A percentile compares a stretch with the other conserved stretches of the same genome.
Conservation (phyloP, 768 basidiomycete genomes). For the Rhodotorula toruloides region DNA sequence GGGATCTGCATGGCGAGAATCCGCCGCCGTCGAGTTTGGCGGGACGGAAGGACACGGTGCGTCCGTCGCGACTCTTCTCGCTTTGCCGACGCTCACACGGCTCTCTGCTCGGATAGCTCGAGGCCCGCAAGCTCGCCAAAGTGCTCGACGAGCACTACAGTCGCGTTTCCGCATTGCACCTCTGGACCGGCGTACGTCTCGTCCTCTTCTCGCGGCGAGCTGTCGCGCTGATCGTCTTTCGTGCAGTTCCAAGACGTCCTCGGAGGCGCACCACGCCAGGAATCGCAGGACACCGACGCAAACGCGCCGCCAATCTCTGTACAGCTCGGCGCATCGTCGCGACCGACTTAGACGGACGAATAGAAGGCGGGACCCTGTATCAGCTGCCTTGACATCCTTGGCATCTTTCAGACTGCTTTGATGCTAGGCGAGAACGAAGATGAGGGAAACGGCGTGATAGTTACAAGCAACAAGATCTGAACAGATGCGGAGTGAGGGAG, state of each 20-base stretch:
- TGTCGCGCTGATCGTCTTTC: neutral
- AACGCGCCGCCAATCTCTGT: neutral
- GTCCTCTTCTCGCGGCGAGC: neutral
- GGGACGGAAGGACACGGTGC: slow-evolving; percentile 71
- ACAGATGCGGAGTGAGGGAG: too few relatives aligned
- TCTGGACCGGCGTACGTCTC: slow-evolving; percentile 27
- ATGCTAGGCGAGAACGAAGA: too few relatives aligned
- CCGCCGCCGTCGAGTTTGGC: slow-evolving; percentile 91
- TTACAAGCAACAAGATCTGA: too few relatives aligned
- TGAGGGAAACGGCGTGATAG: too few relatives aligned
- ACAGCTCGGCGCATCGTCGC: slow-evolving; percentile 2
- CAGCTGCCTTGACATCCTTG: too few relatives aligned
- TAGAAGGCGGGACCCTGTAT: too few relatives aligned
- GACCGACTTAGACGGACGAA: neutral
- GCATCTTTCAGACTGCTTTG: too few relatives aligned
- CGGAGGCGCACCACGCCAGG: neutral
- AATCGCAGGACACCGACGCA: neutral
- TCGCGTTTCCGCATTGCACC: slow-evolving; percentile 21
- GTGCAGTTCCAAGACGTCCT: slow-evolving; percentile 24
- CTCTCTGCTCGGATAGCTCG: neutral
- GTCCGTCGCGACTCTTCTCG: slow-evolving; percentile 1
- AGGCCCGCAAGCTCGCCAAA: slow-evolving; percentile 31
- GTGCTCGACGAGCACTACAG: slow-evolving; percentile 35
- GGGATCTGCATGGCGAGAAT: slow-evolving; percentile 74
- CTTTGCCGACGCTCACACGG: neutral